Evolutionary conservation across 129 eudicot genomes (phyloP).

Genomic region (Escallonia rubra): DNA sequence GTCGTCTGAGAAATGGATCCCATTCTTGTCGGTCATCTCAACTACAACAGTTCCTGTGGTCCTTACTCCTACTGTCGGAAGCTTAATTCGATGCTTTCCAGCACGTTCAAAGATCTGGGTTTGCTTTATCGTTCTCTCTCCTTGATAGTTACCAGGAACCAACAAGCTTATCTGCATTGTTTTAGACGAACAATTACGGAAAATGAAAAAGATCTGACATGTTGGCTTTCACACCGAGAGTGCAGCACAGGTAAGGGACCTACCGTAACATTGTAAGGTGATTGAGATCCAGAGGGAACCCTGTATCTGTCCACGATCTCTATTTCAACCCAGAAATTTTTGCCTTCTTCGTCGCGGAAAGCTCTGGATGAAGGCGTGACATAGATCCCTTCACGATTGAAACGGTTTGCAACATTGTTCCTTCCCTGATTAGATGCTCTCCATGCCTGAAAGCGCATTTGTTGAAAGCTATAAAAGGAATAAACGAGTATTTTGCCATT

Average conservation of each 20-base stretch:
- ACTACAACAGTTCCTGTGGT: constrained; percentile 88
- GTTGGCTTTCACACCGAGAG: background rate
- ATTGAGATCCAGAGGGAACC: constrained; percentile 89
- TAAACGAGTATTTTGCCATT: background rate
- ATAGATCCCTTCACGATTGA: constrained; percentile 77
- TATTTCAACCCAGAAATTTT: constrained; percentile 84
- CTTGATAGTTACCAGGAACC: constrained; percentile 98
- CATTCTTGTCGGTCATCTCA: constrained; percentile 89
- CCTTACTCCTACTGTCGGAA: constrained; percentile 86
- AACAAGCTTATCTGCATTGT: constrained; percentile 59
- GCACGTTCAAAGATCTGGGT: constrained; percentile 53
- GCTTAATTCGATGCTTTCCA: constrained; percentile 73
- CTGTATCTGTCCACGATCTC: constrained; percentile 91
- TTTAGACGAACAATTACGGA: background rate
- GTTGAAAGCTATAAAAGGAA: background rate
- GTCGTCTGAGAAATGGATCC: constrained; percentile 82
- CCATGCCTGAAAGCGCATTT: constrained; percentile 62
- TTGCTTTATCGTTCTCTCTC: constrained; percentile 80
- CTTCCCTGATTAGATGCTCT: constrained; percentile 87
- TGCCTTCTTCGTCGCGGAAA: constrained; percentile 98
- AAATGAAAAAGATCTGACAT: background rate
- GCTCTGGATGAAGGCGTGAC: constrained; percentile 85
- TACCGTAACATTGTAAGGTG: constrained; percentile 96
- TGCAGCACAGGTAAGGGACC: constrained; percentile 6
- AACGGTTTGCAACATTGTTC: constrained; percentile 69